Base-by-base conservation (phyloP, 352 stramenopile genomes). In the Phytophthora syringae region DNA sequence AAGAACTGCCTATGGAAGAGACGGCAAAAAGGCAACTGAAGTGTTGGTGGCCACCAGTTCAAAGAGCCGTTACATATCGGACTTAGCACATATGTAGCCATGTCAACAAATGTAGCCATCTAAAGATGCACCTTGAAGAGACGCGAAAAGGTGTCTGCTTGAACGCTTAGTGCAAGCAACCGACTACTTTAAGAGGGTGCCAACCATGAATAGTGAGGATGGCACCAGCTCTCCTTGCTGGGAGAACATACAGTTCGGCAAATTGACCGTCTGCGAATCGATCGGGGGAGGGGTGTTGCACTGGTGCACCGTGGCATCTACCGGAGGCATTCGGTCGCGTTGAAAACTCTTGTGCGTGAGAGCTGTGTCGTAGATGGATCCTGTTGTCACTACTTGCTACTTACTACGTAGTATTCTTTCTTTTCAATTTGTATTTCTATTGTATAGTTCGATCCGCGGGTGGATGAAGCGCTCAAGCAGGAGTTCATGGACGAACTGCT, bases 401-500 rank as follows among this genome's bases (percentile, higher is more conserved):
- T 22, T 60, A 2, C n/a, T n/a, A n/a, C n/a, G n/a, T n/a, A n/a
- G n/a, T n/a, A n/a, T n/a, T n/a, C n/a, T n/a, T n/a, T n/a, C n/a
- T n/a, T n/a, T n/a, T n/a, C n/a, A 32, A 32, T 32, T 32, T 9
- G 27, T 30, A 13, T 21, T 39, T 44, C 32, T 24, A 20, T 10
- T 30, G 51, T 47, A 36, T 53, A 93, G 88, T 97, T 97, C 69
- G 85, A 97, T 65, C 82, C 86, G 15, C 78, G 91, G 5, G 79
- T 97, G 37, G 88, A 97, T 59, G 76, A 86, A 22, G 76, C 72
- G 1, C 76, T 97, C 16, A 97, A 96, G 64, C 74, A 94, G 50
- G 93, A 98, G 60, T 98, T 96, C 60, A 92, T 98, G 89, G 90
- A 98, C 60, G 93, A 98, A 67, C 68, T 98, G n/a, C 77, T 95